Evolutionary conservation across 2,329 filamentous ascomycete species (phyloP).

Genomic region (Xylaria sp.): DNA sequence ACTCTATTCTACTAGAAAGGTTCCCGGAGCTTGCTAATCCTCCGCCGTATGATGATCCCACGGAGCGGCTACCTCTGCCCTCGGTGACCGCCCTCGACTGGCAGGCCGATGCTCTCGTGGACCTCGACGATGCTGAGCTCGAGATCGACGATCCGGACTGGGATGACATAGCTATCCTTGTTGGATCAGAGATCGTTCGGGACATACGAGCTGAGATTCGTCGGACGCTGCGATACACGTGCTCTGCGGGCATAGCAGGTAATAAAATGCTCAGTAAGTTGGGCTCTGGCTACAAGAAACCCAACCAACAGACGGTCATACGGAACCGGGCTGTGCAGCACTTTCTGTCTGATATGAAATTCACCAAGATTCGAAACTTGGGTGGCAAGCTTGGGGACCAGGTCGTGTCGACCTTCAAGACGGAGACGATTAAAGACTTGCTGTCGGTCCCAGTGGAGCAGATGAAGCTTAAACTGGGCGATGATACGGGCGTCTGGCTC

Average conservation of each 20-base stretch:
- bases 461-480: conserved; percentile 75
- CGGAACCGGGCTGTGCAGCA: conserved; percentile 78
- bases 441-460: conserved; percentile 73
- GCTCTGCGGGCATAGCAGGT: conserved; percentile 82
- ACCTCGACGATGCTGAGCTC: conserved; percentile 70
- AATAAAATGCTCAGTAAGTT: conserved; percentile 98
- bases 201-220: conserved; percentile 71
- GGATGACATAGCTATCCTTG: conserved; percentile 87
- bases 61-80: conserved; percentile 72
- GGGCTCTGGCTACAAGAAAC: conserved; percentile 89
- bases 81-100: conserved; percentile 73
- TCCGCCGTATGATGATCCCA: conserved; percentile 73
- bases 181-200: conserved; percentile 87
- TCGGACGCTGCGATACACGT: conserved; percentile 80
- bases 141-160: conserved; percentile 88
- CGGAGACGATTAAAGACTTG: conserved; percentile 77
- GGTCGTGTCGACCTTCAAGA: conserved; percentile 77
- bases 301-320: conserved; percentile 92
- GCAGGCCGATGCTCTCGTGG: conserved; percentile 79
- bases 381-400: conserved; percentile 93
- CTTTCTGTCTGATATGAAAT: conserved; percentile 84
- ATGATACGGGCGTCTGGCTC: conserved; percentile 85
- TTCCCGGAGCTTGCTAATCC: conserved; percentile 73
- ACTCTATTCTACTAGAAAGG: conserved; percentile 71
- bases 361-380: conserved; percentile 93